Conservation (phyloP, 1,139 yeast species). For the Magnusiomyces fungicola region DNA sequence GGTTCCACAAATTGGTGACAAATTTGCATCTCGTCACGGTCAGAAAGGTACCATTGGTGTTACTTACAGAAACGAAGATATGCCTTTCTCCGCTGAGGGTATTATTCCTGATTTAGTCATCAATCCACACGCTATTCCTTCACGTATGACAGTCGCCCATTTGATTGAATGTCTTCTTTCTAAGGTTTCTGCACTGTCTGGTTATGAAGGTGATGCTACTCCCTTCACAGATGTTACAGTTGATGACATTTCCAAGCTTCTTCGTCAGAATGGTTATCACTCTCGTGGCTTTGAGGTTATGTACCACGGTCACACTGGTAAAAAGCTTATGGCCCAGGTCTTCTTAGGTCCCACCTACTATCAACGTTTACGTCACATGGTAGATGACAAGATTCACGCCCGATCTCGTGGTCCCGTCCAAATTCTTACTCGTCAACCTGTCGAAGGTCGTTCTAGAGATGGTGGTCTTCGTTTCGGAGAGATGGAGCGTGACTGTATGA, state of each 20-base stretch:
- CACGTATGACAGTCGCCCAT: conserved; percentile 99
- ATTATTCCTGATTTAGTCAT: conserved; percentile 94
- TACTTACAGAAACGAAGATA: conserved; percentile 95
- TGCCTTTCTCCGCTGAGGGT: conserved; percentile 98
- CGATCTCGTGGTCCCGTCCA: conserved; percentile 99
- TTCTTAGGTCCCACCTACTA: conserved; percentile 98
- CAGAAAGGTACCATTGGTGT: conserved; percentile 99
- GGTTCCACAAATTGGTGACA: conserved; percentile 98
- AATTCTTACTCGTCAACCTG: conserved; percentile 96
- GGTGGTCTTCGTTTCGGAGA: conserved; percentile 99
- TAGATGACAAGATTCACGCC: conserved; percentile 97
- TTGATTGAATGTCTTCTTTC: conserved; percentile 95
- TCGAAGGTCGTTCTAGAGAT: conserved; percentile 98
- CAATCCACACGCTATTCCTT: conserved; percentile 99
- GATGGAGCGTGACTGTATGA: conserved; percentile 99
- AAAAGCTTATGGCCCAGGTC: conserved; percentile 93
- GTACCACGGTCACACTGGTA: conserved; percentile 99
- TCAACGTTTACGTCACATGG: conserved; percentile 98
- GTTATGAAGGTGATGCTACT: conserved; percentile 98
- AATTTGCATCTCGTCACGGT: conserved; percentile 98
- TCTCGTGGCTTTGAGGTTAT: conserved; percentile 97
- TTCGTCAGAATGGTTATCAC: conserved; percentile 94
- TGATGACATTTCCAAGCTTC: conserved; percentile 84
- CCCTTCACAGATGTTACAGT: conserved; percentile 98
- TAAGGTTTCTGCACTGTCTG: conserved; percentile 90